phyloP scores from a whole-genome alignment of 2,329 filamentous ascomycete species.

The Monilinia fructigena region DNA sequence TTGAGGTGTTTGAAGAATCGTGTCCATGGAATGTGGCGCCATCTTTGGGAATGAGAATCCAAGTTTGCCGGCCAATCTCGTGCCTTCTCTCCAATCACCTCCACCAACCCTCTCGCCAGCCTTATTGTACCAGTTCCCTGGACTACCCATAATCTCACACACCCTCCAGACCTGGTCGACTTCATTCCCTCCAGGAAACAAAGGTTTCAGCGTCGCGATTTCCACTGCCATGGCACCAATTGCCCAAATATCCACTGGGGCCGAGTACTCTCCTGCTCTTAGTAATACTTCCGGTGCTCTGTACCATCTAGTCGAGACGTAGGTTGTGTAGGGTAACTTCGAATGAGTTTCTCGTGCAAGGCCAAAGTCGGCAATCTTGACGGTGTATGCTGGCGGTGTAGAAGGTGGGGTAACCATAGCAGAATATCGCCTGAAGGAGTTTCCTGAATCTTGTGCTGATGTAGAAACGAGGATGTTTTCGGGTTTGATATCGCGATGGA shows the following conservation, averaged over 20 bases:
- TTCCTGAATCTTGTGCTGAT: conserved; percentile 72
- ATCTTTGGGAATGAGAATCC: conserved; percentile 99
- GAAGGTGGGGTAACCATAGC: conserved; percentile 90
- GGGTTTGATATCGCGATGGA: conserved; percentile 98
- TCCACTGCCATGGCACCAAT: conserved; percentile 98
- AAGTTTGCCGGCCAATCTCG: conserved; percentile 87
- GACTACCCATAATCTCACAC: conserved; percentile 98
- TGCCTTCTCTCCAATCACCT: conserved; percentile 96
- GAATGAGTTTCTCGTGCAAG: conserved; percentile 97
- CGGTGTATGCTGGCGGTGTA: conserved; percentile 88
- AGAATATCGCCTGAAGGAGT: conserved; percentile 90
- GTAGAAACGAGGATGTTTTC: conserved; percentile 98
- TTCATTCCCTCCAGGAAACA: conserved; percentile 97
- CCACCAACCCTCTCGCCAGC: conserved; percentile 81
- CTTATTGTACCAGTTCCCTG: conserved; percentile 97
- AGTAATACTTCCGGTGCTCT: conserved; percentile 89
- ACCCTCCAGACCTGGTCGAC: conserved; percentile 99
- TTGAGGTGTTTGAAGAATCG: conserved; percentile 82
- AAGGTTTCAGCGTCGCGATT: conserved; percentile 90
- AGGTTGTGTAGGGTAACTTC: conserved; percentile 94
- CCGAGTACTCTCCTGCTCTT: conserved; percentile 92
- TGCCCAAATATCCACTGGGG: conserved; percentile 97
- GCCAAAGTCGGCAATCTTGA: conserved; percentile 98
- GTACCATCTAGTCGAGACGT: conserved; percentile 97
- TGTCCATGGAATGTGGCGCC: conserved; percentile 96